Conservation (phyloP, 371 early-diverging fungal species). For the Mucor plumbeus region DNA sequence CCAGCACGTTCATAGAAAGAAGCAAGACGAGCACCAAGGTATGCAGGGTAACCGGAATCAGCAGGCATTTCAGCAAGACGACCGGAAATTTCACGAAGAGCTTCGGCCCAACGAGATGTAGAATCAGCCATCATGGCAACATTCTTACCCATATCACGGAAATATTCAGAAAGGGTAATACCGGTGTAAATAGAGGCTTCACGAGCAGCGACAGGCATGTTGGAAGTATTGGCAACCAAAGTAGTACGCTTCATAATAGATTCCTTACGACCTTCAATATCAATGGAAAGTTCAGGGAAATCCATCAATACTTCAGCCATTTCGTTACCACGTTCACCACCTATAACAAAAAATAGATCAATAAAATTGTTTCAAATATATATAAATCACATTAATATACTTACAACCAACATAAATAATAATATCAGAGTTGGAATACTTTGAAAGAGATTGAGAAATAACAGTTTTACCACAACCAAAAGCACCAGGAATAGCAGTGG, state of each 20-base stretch:
- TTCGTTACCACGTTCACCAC: conserved; percentile 99
- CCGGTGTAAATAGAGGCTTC: conserved; percentile 99
- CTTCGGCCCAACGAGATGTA: conserved; percentile 99
- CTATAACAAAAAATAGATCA: conserved; percentile 16
- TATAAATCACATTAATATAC: conserved; percentile 19
- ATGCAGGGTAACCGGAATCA: conserved; percentile 99
- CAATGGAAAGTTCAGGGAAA: conserved; percentile 97
- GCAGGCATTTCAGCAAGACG: conserved; percentile 99
- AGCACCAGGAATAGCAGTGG: conserved; percentile 99
- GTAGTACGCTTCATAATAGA: conserved; percentile 99
- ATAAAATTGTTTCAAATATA: not conserved
- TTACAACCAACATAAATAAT: conserved; percentile 99
- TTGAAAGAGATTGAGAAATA: conserved; percentile 99
- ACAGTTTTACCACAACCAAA: conserved; percentile 99
- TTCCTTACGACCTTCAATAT: conserved; percentile 92
- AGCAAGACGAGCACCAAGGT: conserved; percentile 99
- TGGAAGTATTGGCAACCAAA: conserved; percentile 99
- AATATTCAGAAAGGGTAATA: conserved; percentile 99
- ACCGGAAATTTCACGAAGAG: conserved; percentile 99
- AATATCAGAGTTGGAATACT: conserved; percentile 99
- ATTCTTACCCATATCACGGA: conserved; percentile 99
- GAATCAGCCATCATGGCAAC: conserved; percentile 99
- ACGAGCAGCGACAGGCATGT: conserved; percentile 99
- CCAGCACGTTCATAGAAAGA: conserved; percentile 99
- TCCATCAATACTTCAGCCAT: conserved; percentile 99